Percentiles rank a stretch among this genome's conserved stretches.
Conservation (phyloP, 768 basidiomycete genomes). For the Boletus insuetus region DNA sequence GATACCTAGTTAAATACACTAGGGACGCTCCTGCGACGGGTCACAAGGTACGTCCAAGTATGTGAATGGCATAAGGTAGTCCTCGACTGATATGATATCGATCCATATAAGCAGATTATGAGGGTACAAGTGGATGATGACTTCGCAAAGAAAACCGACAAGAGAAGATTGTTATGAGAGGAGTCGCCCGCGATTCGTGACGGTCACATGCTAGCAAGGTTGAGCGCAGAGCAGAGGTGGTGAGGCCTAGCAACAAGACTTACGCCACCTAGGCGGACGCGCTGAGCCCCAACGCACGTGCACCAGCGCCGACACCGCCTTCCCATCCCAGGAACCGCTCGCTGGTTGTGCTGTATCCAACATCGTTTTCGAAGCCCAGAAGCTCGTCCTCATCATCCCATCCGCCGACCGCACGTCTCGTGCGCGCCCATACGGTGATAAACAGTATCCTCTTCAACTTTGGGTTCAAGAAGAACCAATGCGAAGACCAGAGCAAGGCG, state of each 20-base stretch:
- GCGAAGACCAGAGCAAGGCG: constrained; percentile 90
- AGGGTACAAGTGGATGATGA: not conserved
- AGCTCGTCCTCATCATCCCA: constrained; percentile 48
- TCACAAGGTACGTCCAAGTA: constrained; percentile 16
- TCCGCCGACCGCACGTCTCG: constrained; percentile 52
- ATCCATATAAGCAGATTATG: constrained; percentile 8
- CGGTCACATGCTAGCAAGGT: constrained; percentile 3
- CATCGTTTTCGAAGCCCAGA: constrained; percentile 36
- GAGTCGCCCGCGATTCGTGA: not conserved
- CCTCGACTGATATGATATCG: constrained; percentile 21
- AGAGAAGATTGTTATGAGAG: not conserved
- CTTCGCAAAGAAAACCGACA: not conserved
- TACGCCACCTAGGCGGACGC: constrained; percentile 30
- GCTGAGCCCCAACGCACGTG: constrained; percentile 70
- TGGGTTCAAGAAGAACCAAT: constrained; percentile 96
- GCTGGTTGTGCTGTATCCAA: constrained; percentile 32
- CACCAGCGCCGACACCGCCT: constrained; percentile 75
- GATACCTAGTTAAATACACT: constrained; percentile 10
- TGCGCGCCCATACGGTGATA: constrained; percentile 87
- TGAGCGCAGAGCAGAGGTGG: constrained; percentile 14
- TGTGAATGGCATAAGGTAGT: constrained; percentile 5
- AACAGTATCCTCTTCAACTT: constrained; percentile 92
- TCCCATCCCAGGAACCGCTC: constrained; percentile 83
- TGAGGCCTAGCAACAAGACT: constrained; percentile 15
- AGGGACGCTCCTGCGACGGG: constrained; percentile 16